Conservation (phyloP, 2,329 filamentous ascomycete species). For the Cercospora sp. region DNA sequence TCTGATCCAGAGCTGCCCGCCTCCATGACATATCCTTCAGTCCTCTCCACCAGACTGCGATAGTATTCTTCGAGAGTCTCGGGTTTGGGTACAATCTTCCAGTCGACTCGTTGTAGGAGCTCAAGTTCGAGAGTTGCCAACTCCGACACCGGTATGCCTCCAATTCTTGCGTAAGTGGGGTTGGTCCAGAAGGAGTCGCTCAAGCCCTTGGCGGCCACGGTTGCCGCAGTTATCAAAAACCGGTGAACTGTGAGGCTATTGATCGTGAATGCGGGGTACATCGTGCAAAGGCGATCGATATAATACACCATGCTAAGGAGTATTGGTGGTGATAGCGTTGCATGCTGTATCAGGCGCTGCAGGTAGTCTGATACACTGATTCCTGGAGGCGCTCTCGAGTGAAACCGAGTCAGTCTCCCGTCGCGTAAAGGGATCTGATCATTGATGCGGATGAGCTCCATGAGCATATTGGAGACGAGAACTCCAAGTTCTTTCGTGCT, state of each 20-base stretch:
- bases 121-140: conserved; percentile 89
- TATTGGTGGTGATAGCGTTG: conserved; percentile 87
- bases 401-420: conserved; percentile 87
- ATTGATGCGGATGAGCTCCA: conserved; percentile 91
- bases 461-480: conserved; percentile 90
- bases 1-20: conserved; percentile 21
- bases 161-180: conserved; percentile 89
- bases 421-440: conserved; percentile 82
- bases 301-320: conserved; percentile 99
- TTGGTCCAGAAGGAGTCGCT: conserved; percentile 99
- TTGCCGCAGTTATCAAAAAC: conserved; percentile 92
- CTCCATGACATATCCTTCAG: conserved; percentile 59
- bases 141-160: conserved; percentile 86
- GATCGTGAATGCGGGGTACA: conserved; percentile 94
- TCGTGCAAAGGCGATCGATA: conserved; percentile 87
- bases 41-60: conserved; percentile 73
- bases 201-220: conserved; percentile 91
- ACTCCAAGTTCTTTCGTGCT: conserved; percentile 83
- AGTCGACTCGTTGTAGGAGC: conserved; percentile 87
- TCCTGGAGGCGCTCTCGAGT: conserved; percentile 77
- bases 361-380: conserved; percentile 96
- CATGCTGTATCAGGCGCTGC: conserved; percentile 87
- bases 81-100: conserved; percentile 94
- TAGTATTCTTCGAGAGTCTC: conserved; percentile 95
- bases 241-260: conserved; percentile 95